Evolutionary conservation across 306 rosid species (phyloP).

Genomic region (Citrullus colocynthis): DNA sequence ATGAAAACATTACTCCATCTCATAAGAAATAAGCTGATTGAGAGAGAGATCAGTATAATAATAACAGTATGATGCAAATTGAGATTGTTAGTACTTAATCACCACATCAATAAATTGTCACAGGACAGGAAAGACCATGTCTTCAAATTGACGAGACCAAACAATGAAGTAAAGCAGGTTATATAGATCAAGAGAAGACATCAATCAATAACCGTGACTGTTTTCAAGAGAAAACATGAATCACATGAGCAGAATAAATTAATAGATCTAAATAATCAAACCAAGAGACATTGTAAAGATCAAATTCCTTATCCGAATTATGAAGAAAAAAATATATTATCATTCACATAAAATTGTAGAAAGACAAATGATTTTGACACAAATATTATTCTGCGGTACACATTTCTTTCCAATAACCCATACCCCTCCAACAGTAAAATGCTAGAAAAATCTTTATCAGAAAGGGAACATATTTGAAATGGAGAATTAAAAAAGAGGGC

Average conservation of each 20-base stretch:
- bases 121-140: neutral
- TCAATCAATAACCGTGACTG: neutral
- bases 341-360: conserved; percentile 3
- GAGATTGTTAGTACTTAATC: neutral
- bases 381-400: conserved; percentile 8
- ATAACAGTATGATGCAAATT: neutral
- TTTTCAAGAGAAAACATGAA: neutral
- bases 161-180: neutral
- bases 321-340: neutral
- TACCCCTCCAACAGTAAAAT: neutral
- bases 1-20: neutral
- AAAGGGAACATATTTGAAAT: neutral
- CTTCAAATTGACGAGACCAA: neutral
- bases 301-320: neutral
- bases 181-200: neutral
- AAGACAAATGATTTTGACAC: conserved; percentile 2
- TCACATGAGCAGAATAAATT: neutral
- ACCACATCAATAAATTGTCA: neutral
- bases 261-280: neutral
- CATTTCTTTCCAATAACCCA: neutral
- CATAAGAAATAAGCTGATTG: neutral
- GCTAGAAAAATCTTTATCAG: neutral
- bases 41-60: neutral
- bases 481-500: neutral
- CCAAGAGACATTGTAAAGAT: neutral